Evolutionary conservation across 2,329 filamentous ascomycete species (phyloP).

Genomic region (Bisporella sp.): DNA sequence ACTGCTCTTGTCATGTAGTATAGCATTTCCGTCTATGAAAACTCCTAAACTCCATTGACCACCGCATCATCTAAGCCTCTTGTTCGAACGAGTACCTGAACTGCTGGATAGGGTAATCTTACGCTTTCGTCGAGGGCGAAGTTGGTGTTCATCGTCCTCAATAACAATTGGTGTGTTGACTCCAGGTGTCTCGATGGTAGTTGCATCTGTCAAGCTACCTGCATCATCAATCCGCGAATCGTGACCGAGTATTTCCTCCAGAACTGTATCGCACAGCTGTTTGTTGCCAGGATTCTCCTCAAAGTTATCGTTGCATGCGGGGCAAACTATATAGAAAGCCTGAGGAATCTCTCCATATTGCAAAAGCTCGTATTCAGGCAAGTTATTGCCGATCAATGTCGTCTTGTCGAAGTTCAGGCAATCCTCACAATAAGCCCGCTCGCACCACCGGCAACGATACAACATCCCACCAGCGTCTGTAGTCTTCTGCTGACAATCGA

Average conservation of each 20-base stretch:
- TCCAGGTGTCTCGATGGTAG: conserved; percentile 25
- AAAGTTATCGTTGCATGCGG: conserved; percentile 34
- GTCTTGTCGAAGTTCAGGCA: conserved; percentile 47
- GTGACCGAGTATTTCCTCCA: conserved; percentile 20
- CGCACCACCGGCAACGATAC: conserved; percentile 48
- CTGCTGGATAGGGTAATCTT: no score
- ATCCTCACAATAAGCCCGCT: conserved; percentile 49
- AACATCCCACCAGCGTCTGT: conserved; percentile 33
- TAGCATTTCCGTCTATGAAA: no score
- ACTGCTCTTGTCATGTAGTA: no score
- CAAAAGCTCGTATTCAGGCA: conserved; percentile 45
- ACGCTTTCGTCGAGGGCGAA: no score
- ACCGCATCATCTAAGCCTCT: no score
- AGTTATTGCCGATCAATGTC: conserved; percentile 41
- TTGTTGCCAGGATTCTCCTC: conserved; percentile 21
- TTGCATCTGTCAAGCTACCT: conserved; percentile 26
- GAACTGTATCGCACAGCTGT: conserved; percentile 23
- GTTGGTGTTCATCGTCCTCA: conserved; percentile 10
- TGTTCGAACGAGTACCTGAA: no score
- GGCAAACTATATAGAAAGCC: conserved; percentile 47
- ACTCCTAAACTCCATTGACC: no score
- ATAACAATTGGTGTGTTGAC: conserved; percentile 19
- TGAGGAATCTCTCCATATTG: conserved; percentile 34
- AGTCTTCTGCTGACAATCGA: conserved; percentile 44
- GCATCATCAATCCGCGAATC: conserved; percentile 11